Percentiles rank a stretch among this genome's conserved stretches.
Conservation (phyloP, 1,139 yeast genomes). For the Nakaseomyces kungkrabaensis region DNA sequence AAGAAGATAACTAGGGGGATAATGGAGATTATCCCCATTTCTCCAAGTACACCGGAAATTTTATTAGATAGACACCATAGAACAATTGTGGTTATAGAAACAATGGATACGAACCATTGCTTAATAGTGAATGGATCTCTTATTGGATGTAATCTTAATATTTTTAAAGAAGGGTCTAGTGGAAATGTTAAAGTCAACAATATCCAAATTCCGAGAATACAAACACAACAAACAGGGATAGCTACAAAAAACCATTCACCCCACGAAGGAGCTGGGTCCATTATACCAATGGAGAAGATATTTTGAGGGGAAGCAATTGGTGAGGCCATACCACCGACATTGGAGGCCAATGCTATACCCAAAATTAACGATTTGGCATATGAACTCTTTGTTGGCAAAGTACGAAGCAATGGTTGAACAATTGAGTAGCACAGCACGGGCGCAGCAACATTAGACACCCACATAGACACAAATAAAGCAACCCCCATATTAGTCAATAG, state of each 20-base stretch:
- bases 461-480: constrained; percentile 79
- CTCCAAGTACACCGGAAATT: constrained; percentile 65
- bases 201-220: constrained; percentile 60
- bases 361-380: constrained; percentile 77
- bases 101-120: constrained; percentile 59
- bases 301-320: constrained; percentile 96
- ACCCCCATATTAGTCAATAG: constrained; percentile 75
- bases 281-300: constrained; percentile 75
- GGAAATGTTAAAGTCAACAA: constrained; percentile 61
- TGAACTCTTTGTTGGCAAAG: constrained; percentile 66
- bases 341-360: constrained; percentile 86
- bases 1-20: constrained; percentile 77
- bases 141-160: constrained; percentile 50
- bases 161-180: constrained; percentile 44
- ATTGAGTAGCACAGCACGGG: constrained; percentile 87
- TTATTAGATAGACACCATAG: constrained; percentile 80
- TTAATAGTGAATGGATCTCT: constrained; percentile 59
- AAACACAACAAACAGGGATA: constrained; percentile 61
- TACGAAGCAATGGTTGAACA: constrained; percentile 77
- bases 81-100: constrained; percentile 60
- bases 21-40: constrained; percentile 80
- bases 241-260: constrained; percentile 86
- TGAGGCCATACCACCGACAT: constrained; percentile 92
- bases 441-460: constrained; percentile 95
- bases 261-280: constrained; percentile 92